phyloP scores from a whole-genome alignment of 2,329 filamentous ascomycete genomes.

The Aspergillus brunneoviolaceus region DNA sequence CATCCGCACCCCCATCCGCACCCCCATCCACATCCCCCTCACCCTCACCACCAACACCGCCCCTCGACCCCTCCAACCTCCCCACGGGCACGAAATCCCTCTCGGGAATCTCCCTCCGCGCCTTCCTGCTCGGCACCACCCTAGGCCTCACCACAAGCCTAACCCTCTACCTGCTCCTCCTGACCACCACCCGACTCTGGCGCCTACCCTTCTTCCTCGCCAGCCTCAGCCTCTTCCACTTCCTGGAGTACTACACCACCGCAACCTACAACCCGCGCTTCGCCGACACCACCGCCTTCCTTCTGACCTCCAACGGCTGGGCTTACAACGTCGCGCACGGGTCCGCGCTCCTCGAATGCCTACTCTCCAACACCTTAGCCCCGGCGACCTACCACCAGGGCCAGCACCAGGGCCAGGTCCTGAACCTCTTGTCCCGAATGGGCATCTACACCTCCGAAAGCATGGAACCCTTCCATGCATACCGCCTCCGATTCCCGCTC shows the following conservation, averaged over 20 bases:
- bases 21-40: conserved; percentile 14
- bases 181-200: conserved; percentile 48
- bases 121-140: conserved; percentile 45
- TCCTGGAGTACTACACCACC: conserved; percentile 92
- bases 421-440: no score
- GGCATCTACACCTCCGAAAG: neutral
- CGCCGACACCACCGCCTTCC: conserved; percentile 72
- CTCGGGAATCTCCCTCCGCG: conserved; percentile 46
- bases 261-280: conserved; percentile 76
- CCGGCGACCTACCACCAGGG: conserved; percentile 8
- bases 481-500: conserved; percentile 19
- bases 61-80: conserved; percentile 32
- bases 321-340: conserved; percentile 81
- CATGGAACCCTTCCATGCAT: conserved; percentile 47
- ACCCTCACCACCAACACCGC: conserved; percentile 12
- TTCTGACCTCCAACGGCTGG: conserved; percentile 80
- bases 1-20: conserved; percentile 22
- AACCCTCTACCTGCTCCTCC: conserved; percentile 25
- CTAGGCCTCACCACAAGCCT: conserved; percentile 37
- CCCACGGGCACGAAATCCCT: conserved; percentile 44
- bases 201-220: conserved; percentile 54
- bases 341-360: conserved; percentile 70
- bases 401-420: no score
- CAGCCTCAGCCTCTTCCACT: conserved; percentile 80
- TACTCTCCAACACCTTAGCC: conserved; percentile 39